A percentile compares a stretch with the other conserved stretches of the same genome.
Evolutionary conservation across 1,284 basidiomycete species (phyloP).

Genomic region (Fomitopsis schrenkii): DNA sequence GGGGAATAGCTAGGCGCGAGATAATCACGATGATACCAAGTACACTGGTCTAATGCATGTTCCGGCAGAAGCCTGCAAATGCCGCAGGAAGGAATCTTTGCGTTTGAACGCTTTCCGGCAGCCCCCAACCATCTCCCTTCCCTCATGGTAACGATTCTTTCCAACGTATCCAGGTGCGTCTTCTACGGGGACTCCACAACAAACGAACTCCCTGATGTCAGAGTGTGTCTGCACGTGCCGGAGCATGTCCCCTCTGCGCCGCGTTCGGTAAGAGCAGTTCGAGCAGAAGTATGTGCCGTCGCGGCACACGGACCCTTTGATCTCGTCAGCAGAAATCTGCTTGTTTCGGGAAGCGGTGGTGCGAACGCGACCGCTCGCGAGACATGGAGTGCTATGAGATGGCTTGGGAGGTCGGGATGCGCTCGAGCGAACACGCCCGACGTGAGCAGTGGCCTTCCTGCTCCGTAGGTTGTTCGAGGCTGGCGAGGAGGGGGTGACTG

Average conservation of each 20-base stretch:
- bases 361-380: neutral
- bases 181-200: neutral
- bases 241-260: neutral
- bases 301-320: too few species aligned
- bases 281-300: too few species aligned
- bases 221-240: neutral
- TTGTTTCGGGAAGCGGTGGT: neutral
- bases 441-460: too few species aligned
- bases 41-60: neutral
- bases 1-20: conserved; percentile 37
- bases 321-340: neutral
- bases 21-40: too few species aligned
- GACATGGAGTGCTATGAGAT: too few species aligned
- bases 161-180: too few species aligned
- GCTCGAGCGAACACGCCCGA: too few species aligned
- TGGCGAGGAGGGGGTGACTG: too few species aligned
- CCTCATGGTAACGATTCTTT: neutral
- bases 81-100: neutral
- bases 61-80: neutral
- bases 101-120: neutral
- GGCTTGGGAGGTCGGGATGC: too few species aligned
- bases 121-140: neutral
- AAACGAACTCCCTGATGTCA: neutral
- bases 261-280: neutral
- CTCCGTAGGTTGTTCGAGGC: too few species aligned